Evolutionary conservation across 257 asterid species (phyloP), one percentile per base, ranked within the genome.

Genomic region (Cordia subcordata): DNA sequence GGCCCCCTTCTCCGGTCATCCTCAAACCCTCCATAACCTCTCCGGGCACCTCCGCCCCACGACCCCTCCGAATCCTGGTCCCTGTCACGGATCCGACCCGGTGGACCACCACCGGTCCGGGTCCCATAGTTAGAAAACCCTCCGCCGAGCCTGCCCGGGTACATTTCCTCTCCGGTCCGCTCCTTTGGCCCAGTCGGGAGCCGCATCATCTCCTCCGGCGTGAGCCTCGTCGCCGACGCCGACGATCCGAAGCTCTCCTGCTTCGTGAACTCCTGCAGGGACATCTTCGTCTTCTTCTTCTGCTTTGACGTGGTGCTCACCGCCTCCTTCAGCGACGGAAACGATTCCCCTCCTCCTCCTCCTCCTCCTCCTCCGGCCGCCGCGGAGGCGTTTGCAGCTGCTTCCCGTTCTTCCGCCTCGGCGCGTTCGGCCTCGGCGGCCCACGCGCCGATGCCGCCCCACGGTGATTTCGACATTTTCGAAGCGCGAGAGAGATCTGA

Each of bases 381-480:
- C 3, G 75, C 72, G 4, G 76, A 76, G 8, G 62, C 89, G 20
- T 87, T 79, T 63, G 85, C 79, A 55, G 80, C 78, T 32, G 78
- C 82, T 55, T 81, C 96, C 14, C 72, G 72, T 69, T 85, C 88
- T 73, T 83, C 99, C 39, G 82, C 88, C 64, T 89, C 99, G 18
- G 79, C 99, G 39, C 85, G 88, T 72, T 93, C 99, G 62, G 97
- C 77, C 35, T 89, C 97, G 57, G 88, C 96, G 14, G 99, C 99
- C 97, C 99, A 89, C 12, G 82, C 85, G 68, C 97, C 97, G 78
- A 93, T 63, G 33, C 77, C 84, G 33, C 90, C 90, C 99, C 96
- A 93, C 49, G 99, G 85, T 64, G 96, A 85, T 79, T 89, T 83
- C 95, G 88, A 81, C 70, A 72, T 68, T 42, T 42, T 42, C 47